Conservation (phyloP, 78 protist genomes). For the Dictyostelium discoideum region DNA sequence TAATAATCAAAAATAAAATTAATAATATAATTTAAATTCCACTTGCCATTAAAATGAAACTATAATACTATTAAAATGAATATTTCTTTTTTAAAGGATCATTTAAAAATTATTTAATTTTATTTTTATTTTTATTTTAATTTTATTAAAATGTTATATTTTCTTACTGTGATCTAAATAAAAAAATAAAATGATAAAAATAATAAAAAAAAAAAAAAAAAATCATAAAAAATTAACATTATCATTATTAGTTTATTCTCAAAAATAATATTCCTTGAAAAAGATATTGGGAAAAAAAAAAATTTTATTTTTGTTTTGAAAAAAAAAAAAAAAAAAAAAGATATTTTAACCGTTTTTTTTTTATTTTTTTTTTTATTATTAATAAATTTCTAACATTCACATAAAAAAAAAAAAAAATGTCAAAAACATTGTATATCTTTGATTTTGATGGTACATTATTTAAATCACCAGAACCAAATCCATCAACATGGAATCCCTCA, state of each 20-base stretch:
- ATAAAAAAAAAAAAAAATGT: neutral
- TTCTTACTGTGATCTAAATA: neutral
- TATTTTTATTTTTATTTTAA: no score
- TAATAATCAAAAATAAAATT: neutral
- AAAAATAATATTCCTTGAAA: neutral
- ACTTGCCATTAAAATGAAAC: no score
- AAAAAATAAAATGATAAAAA: neutral
- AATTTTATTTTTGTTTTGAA: neutral
- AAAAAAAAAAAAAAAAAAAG: neutral
- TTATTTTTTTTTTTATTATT: neutral
- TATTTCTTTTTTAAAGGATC: no score
- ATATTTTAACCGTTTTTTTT: neutral
- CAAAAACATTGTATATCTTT: slow-evolving; percentile 25
- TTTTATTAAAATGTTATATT: no score
- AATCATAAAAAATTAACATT: neutral
- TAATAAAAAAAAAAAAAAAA: neutral
- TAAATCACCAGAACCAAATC: slow-evolving; percentile 81
- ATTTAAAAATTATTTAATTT: no score
- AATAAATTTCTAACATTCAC: neutral
- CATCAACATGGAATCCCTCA: slow-evolving; percentile 10
- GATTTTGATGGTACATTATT: slow-evolving; percentile 74
- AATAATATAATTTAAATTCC: no score
- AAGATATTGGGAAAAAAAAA: neutral
- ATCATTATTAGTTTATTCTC: neutral
- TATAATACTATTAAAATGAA: no score